Percentiles rank a stretch among this genome's conserved stretches.
Conservation (phyloP, 2,329 filamentous ascomycete species). For the Zalaria sp. region DNA sequence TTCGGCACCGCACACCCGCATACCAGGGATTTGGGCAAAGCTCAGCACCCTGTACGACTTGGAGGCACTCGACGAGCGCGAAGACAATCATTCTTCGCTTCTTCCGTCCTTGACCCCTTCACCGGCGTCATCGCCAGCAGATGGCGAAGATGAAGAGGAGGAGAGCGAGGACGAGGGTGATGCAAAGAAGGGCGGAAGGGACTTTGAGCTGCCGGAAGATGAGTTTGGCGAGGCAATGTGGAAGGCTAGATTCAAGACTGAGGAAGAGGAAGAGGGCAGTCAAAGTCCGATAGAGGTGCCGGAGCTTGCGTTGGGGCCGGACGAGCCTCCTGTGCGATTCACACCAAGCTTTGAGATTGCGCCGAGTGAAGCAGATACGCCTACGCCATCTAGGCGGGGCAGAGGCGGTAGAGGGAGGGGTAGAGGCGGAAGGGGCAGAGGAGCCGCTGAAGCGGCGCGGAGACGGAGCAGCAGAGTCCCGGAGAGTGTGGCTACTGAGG, state of each 20-base stretch:
- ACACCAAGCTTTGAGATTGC: constrained; percentile 14
- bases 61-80: constrained; percentile 71
- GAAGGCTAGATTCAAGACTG: constrained; percentile 19
- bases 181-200: constrained; percentile 22
- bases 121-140: constrained; percentile 26
- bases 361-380: not conserved
- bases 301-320: constrained; percentile 15
- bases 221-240: constrained; percentile 29
- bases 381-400: not conserved
- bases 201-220: constrained; percentile 28
- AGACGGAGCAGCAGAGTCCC: constrained; percentile 1
- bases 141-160: constrained; percentile 13
- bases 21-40: constrained; percentile 86
- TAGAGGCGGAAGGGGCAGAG: not conserved
- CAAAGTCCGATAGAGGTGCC: constrained; percentile 11
- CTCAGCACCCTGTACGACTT: constrained; percentile 74
- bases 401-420: not conserved
- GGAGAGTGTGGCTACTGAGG: constrained; percentile 4
- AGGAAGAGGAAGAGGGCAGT: constrained; percentile 7
- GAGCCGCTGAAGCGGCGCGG: not conserved
- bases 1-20: constrained; percentile 55
- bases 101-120: constrained; percentile 7
- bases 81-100: constrained; percentile 40
- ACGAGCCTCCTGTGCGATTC: constrained; percentile 17
- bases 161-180: constrained; percentile 22